Evolutionary conservation across 371 early-diverging fungal species (phyloP), one percentile per base, ranked within the genome.

Genomic region (Mortierella sp.): DNA sequence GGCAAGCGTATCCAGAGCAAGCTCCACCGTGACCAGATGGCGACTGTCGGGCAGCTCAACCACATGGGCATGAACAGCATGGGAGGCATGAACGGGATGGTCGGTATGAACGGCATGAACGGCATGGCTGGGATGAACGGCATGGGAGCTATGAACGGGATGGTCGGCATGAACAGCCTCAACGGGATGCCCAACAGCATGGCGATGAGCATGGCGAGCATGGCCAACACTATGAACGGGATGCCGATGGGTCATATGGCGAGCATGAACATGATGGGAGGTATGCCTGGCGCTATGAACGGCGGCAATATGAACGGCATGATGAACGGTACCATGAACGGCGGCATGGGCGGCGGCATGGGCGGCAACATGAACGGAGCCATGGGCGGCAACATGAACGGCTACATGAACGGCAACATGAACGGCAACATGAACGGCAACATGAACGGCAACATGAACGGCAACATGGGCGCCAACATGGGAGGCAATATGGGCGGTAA

Each of bases 1-100:
- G 96, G 97, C 64, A 95, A 95, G 84, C 95, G 96, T 44, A 95
- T 96, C 66, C 92, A 93, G 76, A 91, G 90, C 86, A 96, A 95
- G 86, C 91, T 96, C 24, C 89, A 90, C 68, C 90, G 91, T 14
- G 92, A 92, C 22, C 90, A 89, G 55, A 53, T 76, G 65, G 64
- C 76, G 29, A 58, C 72, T 19, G 64, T 67, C 31, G 67, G 52
- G 29, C 71, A 67, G 22, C 71, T 74, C 29, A 68, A 31, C 34
- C 74, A 75, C 47, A 52, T 71, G 45, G 34, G 64, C 34, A 72
- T 79, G 80, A 75, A 68, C 50, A 55, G 29, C 29, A 71, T 79
- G 68, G 71, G 68, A 69, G 67, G 66, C 31, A 74, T 74, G 73
- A 72, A 72, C 53, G 66, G 55, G 52, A 72, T 72, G 66, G 66